These are phyloP conservation scores for Skeletonema marinoi DNA, from an alignment of 108 stramenopile genomes.

Conservation along the genomic window DNA sequence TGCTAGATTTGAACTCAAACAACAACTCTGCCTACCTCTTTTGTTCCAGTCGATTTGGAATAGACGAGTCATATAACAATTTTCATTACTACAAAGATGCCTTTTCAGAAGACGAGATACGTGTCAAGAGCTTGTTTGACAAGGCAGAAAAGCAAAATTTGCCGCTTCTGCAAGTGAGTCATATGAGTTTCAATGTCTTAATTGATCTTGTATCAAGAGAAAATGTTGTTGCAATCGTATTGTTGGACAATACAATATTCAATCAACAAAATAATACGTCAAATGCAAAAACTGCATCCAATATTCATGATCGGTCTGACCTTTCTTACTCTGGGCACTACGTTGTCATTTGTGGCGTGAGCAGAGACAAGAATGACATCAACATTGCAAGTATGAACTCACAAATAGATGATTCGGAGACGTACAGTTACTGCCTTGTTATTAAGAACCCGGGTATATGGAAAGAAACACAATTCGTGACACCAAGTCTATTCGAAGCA, in stretches of 20 bases:
- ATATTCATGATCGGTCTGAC: background rate
- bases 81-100: slow-evolving; percentile 64
- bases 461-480: slow-evolving; percentile 39
- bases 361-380: slow-evolving; percentile 39
- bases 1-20: slow-evolving; percentile 18
- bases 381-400: slow-evolving; percentile 17
- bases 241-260: slow-evolving; percentile 66
- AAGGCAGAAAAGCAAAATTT: slow-evolving; percentile 15
- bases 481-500: slow-evolving; percentile 53
- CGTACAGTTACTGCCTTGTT: slow-evolving; percentile 36
- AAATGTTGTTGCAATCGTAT: slow-evolving; percentile 70
- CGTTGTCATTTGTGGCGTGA: slow-evolving; percentile 67
- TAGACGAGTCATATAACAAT: slow-evolving; percentile 51
- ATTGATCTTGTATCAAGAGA: slow-evolving; percentile 53
- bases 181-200: slow-evolving; percentile 40
- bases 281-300: background rate
- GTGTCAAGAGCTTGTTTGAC: slow-evolving; percentile 50
- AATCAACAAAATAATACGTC: background rate
- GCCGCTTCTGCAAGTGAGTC: slow-evolving; percentile 32
- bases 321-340: slow-evolving; percentile 70
- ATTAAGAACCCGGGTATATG: slow-evolving; percentile 48
- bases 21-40: slow-evolving; percentile 30
- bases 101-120: slow-evolving; percentile 57
- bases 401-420: background rate
- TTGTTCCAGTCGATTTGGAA: slow-evolving; percentile 52